These are phyloP conservation scores for Westerdykella aurantiaca DNA, from an alignment of 2,329 filamentous ascomycete genomes.

Conservation along the genomic window DNA sequence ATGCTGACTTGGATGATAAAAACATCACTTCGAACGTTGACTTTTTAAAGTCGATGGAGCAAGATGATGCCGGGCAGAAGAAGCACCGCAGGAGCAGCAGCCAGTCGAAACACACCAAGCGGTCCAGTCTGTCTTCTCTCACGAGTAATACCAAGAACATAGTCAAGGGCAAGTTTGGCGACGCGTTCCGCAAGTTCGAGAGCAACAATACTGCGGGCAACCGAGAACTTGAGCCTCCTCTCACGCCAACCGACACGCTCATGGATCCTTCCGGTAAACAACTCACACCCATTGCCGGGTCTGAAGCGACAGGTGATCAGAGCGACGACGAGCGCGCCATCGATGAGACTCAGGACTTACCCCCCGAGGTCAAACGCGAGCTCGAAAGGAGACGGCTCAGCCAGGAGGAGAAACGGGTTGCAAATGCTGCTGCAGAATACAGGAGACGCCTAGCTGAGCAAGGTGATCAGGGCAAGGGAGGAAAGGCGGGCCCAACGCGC, in stretches of 20 bases:
- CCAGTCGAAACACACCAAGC: constrained; percentile 60
- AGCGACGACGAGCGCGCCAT: constrained; percentile 62
- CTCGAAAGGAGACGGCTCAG: constrained; percentile 74
- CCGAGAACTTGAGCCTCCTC: constrained; percentile 22
- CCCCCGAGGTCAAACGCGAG: constrained; percentile 85
- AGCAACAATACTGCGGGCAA: constrained; percentile 36
- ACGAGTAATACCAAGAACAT: constrained; percentile 73
- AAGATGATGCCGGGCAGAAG: constrained; percentile 50
- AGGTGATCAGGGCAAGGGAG: constrained; percentile 44
- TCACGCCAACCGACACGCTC: constrained; percentile 22
- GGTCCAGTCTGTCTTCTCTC: constrained; percentile 63
- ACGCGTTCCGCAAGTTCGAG: constrained; percentile 91
- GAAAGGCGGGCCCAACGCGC: constrained; percentile 45
- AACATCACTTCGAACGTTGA: constrained; percentile 76
- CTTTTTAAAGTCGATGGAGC: constrained; percentile 71
- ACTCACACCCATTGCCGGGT: constrained; percentile 65
- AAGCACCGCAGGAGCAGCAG: constrained; percentile 52
- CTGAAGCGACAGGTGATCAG: constrained; percentile 62
- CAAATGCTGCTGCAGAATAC: constrained; percentile 83
- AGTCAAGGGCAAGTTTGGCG: constrained; percentile 82
- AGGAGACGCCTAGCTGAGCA: constrained; percentile 64
- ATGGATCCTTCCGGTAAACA: constrained; percentile 16
- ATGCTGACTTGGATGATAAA: constrained; percentile 51
- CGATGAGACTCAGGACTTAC: constrained; percentile 64
- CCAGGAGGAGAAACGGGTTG: constrained; percentile 85